phyloP scores from a whole-genome alignment of 2,329 filamentous ascomycete species.

The Aspergillus pseudoviridinutans region DNA sequence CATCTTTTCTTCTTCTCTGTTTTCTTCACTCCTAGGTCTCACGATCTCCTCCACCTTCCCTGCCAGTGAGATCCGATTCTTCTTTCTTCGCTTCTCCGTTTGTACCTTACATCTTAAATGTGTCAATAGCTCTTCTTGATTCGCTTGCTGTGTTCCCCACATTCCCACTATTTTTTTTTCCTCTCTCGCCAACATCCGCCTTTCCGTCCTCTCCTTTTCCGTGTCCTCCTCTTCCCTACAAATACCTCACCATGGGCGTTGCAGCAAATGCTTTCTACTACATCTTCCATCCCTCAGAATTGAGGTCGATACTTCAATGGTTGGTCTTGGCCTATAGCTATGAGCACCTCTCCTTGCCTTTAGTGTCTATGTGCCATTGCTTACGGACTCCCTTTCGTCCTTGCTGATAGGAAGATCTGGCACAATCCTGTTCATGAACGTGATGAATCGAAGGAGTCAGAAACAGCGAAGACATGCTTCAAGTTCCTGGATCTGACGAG shows the following conservation, averaged over 20 bases:
- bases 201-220: slow-evolving; percentile 3
- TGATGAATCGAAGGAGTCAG: slow-evolving; percentile 69
- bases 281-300: slow-evolving; percentile 68
- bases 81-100: background rate
- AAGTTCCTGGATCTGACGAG: slow-evolving; percentile 81
- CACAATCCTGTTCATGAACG: slow-evolving; percentile 89
- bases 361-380: slow-evolving; percentile 10
- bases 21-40: slow-evolving; percentile 1
- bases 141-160: background rate
- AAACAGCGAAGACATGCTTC: slow-evolving; percentile 77
- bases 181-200: slow-evolving; percentile 4
- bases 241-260: slow-evolving; percentile 35
- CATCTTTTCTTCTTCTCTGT: slow-evolving; percentile 1
- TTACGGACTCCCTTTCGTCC: slow-evolving; percentile 2
- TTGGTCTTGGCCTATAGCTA: slow-evolving; percentile 41
- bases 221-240: slow-evolving; percentile 13
- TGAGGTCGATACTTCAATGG: slow-evolving; percentile 87
- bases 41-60: slow-evolving; percentile 5
- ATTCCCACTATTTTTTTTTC: slow-evolving; percentile 7
- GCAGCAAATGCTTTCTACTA: slow-evolving; percentile 62
- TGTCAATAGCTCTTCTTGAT: background rate
- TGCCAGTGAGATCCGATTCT: background rate
- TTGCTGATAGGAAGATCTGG: slow-evolving; percentile 76
- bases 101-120: background rate
- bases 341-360: background rate